Percentiles rank a stretch among this genome's conserved stretches.
Evolutionary conservation across 2,329 filamentous ascomycete species (phyloP).

Genomic region (Monilinia fructicola): DNA sequence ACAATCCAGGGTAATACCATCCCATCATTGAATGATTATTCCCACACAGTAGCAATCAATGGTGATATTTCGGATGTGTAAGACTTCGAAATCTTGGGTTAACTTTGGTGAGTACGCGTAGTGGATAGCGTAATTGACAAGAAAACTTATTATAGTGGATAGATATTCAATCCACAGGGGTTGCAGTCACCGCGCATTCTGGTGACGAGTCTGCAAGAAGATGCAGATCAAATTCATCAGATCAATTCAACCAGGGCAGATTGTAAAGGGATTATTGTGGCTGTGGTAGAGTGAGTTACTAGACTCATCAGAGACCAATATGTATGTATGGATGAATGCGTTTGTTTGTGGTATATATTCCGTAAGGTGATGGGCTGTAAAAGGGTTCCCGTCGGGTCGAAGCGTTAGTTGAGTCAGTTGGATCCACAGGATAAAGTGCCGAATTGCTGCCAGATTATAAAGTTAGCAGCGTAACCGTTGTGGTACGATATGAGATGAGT

Average conservation of each 20-base stretch:
- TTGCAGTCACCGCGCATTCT: constrained; percentile 2
- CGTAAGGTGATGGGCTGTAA: neutral
- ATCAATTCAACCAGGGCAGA: neutral
- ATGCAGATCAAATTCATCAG: constrained; percentile 4
- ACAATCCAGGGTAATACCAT: neutral
- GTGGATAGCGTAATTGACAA: constrained; percentile 18
- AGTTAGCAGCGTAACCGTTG: neutral
- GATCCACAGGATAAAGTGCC: neutral
- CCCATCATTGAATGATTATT: too few species aligned
- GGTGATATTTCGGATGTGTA: constrained; percentile 1
- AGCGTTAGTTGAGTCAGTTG: neutral
- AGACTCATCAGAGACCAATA: neutral
- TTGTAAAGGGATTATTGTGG: neutral
- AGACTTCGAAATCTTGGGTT: neutral
- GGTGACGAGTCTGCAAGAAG: constrained; percentile 1
- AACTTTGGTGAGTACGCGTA: constrained; percentile 7
- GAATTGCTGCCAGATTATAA: neutral
- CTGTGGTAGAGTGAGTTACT: neutral
- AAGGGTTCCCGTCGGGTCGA: neutral
- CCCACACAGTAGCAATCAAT: too few species aligned
- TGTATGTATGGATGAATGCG: too few species aligned
- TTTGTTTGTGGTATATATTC: too few species aligned
- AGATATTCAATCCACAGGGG: neutral
- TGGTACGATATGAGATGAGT: neutral
- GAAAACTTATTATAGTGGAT: constrained; percentile 20